Percentiles rank a stretch among this genome's conserved stretches.
phyloP scores from a whole-genome alignment of 163 green algal species.

The Scenedesmus sp. region DNA sequence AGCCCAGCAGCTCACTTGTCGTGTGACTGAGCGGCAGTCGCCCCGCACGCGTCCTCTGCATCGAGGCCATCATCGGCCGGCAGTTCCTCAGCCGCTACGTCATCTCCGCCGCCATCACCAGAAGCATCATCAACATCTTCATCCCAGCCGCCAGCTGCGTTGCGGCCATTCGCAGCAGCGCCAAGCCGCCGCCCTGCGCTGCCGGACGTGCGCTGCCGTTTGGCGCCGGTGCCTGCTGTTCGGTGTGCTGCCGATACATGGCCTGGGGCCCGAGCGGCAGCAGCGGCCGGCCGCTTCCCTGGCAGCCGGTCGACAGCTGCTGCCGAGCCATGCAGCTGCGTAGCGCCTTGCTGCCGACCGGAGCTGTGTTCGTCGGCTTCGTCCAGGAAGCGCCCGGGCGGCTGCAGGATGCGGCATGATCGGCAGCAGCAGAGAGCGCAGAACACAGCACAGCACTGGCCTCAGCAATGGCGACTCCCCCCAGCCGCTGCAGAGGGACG shows the following conservation, averaged over 20 bases:
- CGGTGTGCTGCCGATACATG: neutral
- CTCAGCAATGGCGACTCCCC: too few species aligned
- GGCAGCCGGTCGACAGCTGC: too few species aligned
- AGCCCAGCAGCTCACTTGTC: conserved; percentile 5
- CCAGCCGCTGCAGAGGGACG: too few species aligned
- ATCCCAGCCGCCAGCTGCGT: neutral
- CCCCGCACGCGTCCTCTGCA: conserved; percentile 33
- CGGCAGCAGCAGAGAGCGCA: neutral
- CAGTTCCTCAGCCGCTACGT: neutral
- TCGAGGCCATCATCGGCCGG: conserved; percentile 10
- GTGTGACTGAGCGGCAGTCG: neutral
- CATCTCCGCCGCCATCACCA: neutral
- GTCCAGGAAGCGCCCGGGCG: conserved; percentile 24
- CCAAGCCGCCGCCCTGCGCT: neutral
- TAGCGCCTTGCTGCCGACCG: neutral
- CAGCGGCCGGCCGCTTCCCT: neutral
- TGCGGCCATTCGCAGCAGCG: neutral
- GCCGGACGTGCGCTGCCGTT: neutral
- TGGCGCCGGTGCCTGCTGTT: neutral
- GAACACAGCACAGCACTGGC: neutral
- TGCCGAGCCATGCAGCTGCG: too few species aligned
- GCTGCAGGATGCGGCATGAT: conserved; percentile 4
- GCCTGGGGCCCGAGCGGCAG: neutral
- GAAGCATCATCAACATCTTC: neutral
- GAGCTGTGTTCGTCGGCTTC: conserved; percentile 16